Conservation (phyloP, 176 grass and related monocot species). For the Hordeum vulgare region MorexV3_pseudomolecules_assembly NC_058520.1:615292506-615293005, state of each 20-base stretch:
- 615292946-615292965: neutral
- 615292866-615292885: slow-evolving; percentile 95
- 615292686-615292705: slow-evolving; percentile 80
- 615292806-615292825: slow-evolving; percentile 91
- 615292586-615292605: neutral
- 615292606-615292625: slow-evolving; percentile 79
- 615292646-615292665: slow-evolving; percentile 88
- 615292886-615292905: slow-evolving; percentile 97
- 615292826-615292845: slow-evolving; percentile 83
- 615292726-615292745: neutral
- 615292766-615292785: neutral
- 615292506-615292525: neutral
- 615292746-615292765: neutral
- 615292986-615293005: slow-evolving; percentile 3
- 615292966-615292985: neutral
- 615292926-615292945: slow-evolving; percentile 11
- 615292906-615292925: slow-evolving; percentile 89
- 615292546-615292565: neutral
- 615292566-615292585: neutral
- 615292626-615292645: slow-evolving; percentile 81
- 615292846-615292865: slow-evolving; percentile 92
- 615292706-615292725: slow-evolving; percentile 78
- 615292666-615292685: slow-evolving; percentile 86
- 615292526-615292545: no score
- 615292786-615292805: slow-evolving; percentile 35